Conservation (phyloP, 2,329 filamentous ascomycete species). For the Fusarium sp. region DNA sequence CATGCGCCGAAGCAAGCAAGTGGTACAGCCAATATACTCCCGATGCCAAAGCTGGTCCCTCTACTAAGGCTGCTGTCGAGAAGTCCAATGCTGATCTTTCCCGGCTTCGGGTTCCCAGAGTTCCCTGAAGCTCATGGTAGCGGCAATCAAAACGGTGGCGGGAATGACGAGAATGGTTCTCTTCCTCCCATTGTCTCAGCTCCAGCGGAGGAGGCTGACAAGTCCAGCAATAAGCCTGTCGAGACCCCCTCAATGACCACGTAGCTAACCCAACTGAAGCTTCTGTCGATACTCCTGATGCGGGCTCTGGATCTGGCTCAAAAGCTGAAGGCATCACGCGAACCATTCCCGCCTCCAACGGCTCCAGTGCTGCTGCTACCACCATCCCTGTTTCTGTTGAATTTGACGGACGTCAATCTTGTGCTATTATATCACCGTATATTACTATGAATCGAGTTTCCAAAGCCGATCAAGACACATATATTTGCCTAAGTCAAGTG, state of each 20-base stretch:
- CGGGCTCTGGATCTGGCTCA: no score
- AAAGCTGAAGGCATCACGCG: no score
- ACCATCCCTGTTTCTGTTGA: no score
- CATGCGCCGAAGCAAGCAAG: conserved; percentile 26
- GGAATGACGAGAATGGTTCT: background rate
- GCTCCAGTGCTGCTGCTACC: no score
- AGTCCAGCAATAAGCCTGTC: no score
- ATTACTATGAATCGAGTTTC: background rate
- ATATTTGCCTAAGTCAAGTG: background rate
- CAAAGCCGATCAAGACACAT: background rate
- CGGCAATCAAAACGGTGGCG: background rate
- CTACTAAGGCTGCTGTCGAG: background rate
- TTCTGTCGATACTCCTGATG: no score
- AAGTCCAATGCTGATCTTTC: background rate
- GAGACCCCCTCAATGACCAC: no score
- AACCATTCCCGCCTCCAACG: no score
- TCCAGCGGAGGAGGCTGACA: no score
- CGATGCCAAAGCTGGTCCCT: background rate
- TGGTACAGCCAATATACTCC: conserved; percentile 38
- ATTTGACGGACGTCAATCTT: background rate
- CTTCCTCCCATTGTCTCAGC: no score
- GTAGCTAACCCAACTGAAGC: no score
- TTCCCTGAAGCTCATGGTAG: background rate
- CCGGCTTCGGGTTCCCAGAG: background rate
- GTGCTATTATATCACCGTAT: background rate